These are phyloP conservation scores for Acanthamoeba divionensis DNA, from an alignment of 208 protist species.

Conservation along the genomic window DNA sequence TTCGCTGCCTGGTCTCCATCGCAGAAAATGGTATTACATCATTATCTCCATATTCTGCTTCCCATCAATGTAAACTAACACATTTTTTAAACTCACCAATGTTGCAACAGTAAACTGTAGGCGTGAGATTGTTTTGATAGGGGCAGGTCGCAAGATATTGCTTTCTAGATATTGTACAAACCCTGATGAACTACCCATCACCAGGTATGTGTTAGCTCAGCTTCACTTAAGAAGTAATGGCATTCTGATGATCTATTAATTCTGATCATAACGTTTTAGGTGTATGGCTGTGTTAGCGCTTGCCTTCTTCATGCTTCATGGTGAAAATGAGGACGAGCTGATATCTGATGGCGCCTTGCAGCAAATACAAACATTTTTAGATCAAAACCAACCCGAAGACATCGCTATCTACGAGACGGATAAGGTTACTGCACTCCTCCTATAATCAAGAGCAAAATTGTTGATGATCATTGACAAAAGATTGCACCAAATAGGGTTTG, in stretches of 20 bases:
- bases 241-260: background rate
- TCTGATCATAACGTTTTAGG: background rate
- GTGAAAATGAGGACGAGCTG: background rate
- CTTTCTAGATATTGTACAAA: background rate
- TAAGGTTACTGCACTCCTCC: background rate
- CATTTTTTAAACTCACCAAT: background rate
- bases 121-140: background rate
- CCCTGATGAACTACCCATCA: constrained; percentile 36
- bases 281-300: constrained; percentile 11
- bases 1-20: constrained; percentile 40
- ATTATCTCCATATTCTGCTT: background rate
- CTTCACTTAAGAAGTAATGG: background rate
- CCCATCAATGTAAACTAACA: background rate
- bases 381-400: background rate
- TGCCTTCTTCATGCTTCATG: constrained; percentile 20
- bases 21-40: constrained; percentile 19
- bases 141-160: background rate
- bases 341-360: constrained; percentile 1
- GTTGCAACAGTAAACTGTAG: background rate
- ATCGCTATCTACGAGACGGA: background rate
- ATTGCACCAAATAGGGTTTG: background rate
- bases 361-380: constrained; percentile 42
- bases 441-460: background rate
- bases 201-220: background rate
- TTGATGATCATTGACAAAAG: background rate